Evolutionary conservation across 345 rosid genomes (phyloP), one percentile per base, ranked within the genome.

Genomic region (Bruguiera sexangula): DNA sequence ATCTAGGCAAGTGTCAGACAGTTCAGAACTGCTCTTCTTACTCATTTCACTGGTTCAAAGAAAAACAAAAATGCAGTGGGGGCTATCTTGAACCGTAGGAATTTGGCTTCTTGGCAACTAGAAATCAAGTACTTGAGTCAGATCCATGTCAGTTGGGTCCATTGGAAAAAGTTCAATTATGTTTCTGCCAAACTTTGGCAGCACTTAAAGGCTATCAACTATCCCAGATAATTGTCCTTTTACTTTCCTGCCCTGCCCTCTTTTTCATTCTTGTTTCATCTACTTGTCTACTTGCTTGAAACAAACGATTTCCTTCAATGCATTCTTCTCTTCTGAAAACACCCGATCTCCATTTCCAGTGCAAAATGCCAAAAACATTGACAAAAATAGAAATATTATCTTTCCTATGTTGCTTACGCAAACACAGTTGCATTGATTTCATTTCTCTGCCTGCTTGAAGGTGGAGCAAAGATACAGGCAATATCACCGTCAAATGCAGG

Each of bases 381-480:
- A 43, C 50, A 13, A 43, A 43, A 43, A 43, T 43, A 43, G 13
- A 36, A 43, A 43, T 13, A 43, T 3, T 43, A 13, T 11, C 13
- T 9, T 43, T 11, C 16, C 18, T 43, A 43, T 13, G 50, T 43
- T 43, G 50, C 50, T 43, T 43, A 2, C 2, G 8, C 30, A 24
- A 56, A 19, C 24, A 8, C 57, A 19, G 8, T 56, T 56, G 1
- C 22, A 56, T 1, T 56, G 29, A 56, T 27, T 56, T 24, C 29
- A 0, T 56, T 56, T 24, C 24, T 56, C 30, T 15, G 2, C 29
- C 22, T 8, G 46, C 43, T 46, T 61, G 24, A 54, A 90, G 97
- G 89, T 83, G 77, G 95, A 89, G 73, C 81, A 89, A 68, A 78
- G 86, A 69, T 89, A 89, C 81, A 85, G 75, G 73, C 89, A 91